Percentiles rank a stretch among this genome's conserved stretches.
These are phyloP conservation scores for Suhomyces kunorum DNA, from an alignment of 1,139 yeast species.

Conservation along the genomic window DNA sequence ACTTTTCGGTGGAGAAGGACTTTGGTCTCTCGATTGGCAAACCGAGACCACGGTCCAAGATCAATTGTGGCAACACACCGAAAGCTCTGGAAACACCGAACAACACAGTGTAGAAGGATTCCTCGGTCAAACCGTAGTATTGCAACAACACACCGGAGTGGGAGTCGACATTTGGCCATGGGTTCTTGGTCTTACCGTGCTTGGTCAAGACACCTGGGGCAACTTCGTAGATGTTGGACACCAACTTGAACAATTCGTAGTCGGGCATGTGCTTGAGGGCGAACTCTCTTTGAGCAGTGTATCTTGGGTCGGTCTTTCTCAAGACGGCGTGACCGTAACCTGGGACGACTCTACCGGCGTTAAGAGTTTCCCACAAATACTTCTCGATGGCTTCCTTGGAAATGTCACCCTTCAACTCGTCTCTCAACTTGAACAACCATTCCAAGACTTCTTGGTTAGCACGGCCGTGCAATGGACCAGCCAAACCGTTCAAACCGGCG, in stretches of 20 bases:
- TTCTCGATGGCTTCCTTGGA: conserved; percentile 76
- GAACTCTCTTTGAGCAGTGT: conserved; percentile 95
- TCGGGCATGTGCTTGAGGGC: conserved; percentile 98
- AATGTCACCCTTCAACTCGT: conserved; percentile 70
- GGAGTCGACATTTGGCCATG: conserved; percentile 98
- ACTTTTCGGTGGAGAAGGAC: conserved; percentile 79
- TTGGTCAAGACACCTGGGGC: conserved; percentile 94
- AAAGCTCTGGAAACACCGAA: conserved; percentile 98
- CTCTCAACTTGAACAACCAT: conserved; percentile 83
- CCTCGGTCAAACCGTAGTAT: conserved; percentile 95
- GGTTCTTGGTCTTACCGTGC: conserved; percentile 98
- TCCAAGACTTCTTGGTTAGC: conserved; percentile 98
- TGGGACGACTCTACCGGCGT: conserved; percentile 93
- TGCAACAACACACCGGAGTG: conserved; percentile 96
- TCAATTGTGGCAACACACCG: conserved; percentile 96
- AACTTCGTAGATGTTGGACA: conserved; percentile 86
- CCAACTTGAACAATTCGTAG: conserved; percentile 88
- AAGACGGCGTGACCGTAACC: conserved; percentile 98
- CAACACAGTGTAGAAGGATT: conserved; percentile 94
- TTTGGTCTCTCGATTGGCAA: conserved; percentile 97
- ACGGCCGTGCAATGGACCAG: conserved; percentile 98
- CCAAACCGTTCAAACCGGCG: conserved; percentile 95
- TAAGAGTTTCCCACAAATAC: conserved; percentile 89
- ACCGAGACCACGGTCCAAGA: conserved; percentile 95
- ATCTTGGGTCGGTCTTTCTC: conserved; percentile 97